A percentile compares a stretch with the other conserved stretches of the same genome.
Evolutionary conservation across 2,329 filamentous ascomycete species (phyloP).

Genomic region (Xylaria sp.): DNA sequence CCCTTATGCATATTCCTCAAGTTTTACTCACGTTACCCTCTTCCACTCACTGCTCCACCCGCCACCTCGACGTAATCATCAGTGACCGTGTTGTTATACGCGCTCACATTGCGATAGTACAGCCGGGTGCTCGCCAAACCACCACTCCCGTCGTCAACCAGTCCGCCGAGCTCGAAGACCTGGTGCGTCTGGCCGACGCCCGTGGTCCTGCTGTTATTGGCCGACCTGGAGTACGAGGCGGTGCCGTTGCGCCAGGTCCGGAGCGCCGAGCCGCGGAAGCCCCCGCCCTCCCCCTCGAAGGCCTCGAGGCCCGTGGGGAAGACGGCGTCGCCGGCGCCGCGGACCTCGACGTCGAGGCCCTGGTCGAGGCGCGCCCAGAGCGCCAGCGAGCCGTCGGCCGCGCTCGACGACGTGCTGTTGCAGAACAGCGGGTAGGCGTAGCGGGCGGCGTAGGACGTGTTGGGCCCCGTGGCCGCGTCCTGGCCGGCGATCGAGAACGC

Average conservation of each 20-base stretch:
- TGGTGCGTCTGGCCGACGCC: constrained; percentile 62
- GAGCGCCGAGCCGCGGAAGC: constrained; percentile 37
- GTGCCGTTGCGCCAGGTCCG: constrained; percentile 60
- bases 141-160: constrained; percentile 31
- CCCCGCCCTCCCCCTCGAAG: constrained; percentile 44
- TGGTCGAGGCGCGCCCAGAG: constrained; percentile 48
- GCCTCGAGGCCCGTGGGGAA: constrained; percentile 65
- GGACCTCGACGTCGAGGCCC: constrained; percentile 42
- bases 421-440: constrained; percentile 66
- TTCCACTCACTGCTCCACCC: constrained; percentile 2
- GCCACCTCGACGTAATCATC: constrained; percentile 15
- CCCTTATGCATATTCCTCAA: neutral
- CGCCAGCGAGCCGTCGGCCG: constrained; percentile 49
- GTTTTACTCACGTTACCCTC: neutral
- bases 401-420: constrained; percentile 51
- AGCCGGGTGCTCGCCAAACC: constrained; percentile 44
- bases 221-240: constrained; percentile 55
- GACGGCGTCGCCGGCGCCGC: constrained; percentile 43
- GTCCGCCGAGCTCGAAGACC: constrained; percentile 56
- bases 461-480: constrained; percentile 40
- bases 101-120: constrained; percentile 58
- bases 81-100: constrained; percentile 34
- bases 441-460: constrained; percentile 38
- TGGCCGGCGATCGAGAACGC: constrained; percentile 45
- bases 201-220: constrained; percentile 48